Percentiles rank a stretch among this genome's conserved stretches.
These are phyloP conservation scores for Ophiostoma pallidulum DNA, from an alignment of 2,329 filamentous ascomycete species.

Conservation along the genomic window DNA sequence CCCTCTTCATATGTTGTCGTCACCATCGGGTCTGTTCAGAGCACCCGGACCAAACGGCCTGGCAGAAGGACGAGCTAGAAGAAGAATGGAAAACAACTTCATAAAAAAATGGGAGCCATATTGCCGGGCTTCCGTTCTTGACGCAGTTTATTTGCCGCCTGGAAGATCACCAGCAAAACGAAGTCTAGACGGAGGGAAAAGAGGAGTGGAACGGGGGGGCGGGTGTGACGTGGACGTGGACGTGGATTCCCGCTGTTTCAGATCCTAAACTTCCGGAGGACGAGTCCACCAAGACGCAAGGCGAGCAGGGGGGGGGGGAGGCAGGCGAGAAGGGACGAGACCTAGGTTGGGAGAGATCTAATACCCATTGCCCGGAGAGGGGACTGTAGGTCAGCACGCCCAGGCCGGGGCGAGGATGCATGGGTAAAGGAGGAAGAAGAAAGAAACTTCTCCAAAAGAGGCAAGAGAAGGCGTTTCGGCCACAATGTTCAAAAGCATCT, in stretches of 20 bases:
- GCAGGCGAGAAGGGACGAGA: too few species aligned
- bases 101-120: too few species aligned
- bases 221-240: background rate
- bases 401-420: too few species aligned
- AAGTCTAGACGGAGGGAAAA: too few species aligned
- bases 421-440: too few species aligned
- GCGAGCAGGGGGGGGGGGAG: background rate
- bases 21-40: background rate
- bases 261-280: slow-evolving; percentile 9
- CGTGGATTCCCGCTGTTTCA: slow-evolving; percentile 5
- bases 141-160: background rate
- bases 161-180: background rate
- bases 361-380: too few species aligned
- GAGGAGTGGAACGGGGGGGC: background rate
- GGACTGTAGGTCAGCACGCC: too few species aligned
- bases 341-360: too few species aligned
- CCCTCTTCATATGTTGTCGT: background rate
- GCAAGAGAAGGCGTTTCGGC: too few species aligned
- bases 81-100: too few species aligned
- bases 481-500: background rate
- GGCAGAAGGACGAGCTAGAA: too few species aligned
- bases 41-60: background rate
- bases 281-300: background rate
- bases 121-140: slow-evolving; percentile 7
- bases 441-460: too few species aligned